Evolutionary conservation across 108 stramenopile genomes (phyloP), one percentile per base, ranked within the genome.

Genomic region (Stephanodiscus triporus): DNA sequence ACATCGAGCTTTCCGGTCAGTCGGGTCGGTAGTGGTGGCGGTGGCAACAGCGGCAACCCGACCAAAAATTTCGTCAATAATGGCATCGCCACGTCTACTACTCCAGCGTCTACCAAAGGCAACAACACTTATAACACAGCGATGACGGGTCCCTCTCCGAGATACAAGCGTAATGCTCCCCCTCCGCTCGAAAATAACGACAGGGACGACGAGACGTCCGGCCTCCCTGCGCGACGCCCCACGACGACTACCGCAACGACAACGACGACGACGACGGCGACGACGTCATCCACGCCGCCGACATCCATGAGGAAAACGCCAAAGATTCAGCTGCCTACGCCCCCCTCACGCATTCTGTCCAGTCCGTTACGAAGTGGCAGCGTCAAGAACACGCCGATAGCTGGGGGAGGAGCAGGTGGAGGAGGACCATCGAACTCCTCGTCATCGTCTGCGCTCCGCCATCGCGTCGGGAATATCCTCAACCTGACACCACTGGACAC

Each of bases 161-260:
- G 67, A 32, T 79, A 79, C 42, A 79, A 79, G 56, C 63, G 70
- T 7, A 79, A 72, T 37, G 78, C 78, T 9, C 78, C 78, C 22
- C 71, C 71, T 1, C 70, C 70, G 42, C 59, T 79, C 34, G 43
- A 45, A 57, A 72, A 45, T 20, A 64, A 23, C 0, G 54, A 4
- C 64, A 27, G 29, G n/a, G 24, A 26, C 29, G 47, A 45, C 29
- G 29, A 48, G n/a, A 27, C 63, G 43, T 47, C 45, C 58, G 22
- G 4, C 30, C 5, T 17, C 26, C 0, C 29, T 30, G 26, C 56
- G 17, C 30, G 32, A 27, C 30, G 56, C 55, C 13, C 24, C 27
- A 29, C 27, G 26, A 26, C 27, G 7, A n/a, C n/a, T 6, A 49
- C 48, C 0, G 29, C 45, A 42, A 56, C 36, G 22, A 36, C 68